phyloP scores from a whole-genome alignment of 169 alveolate species.

The Cryptosporidium xiaoi region DNA sequence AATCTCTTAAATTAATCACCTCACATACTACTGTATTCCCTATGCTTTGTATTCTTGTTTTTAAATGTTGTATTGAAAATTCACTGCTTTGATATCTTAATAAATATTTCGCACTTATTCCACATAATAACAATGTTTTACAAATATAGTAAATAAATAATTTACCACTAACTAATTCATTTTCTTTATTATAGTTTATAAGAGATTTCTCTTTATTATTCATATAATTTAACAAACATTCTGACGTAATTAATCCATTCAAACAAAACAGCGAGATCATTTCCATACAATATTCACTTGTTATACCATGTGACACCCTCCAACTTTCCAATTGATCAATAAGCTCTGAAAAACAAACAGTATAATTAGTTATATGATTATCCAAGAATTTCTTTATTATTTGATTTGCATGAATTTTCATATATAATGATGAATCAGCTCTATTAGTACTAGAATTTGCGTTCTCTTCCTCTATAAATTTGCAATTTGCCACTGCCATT shows the following conservation, averaged over 20 bases:
- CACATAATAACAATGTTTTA: constrained; percentile 9
- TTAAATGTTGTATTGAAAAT: constrained; percentile 23
- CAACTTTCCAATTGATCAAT: constrained; percentile 61
- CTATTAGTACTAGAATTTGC: not conserved
- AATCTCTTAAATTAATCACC: constrained; percentile 2
- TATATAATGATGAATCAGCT: not conserved
- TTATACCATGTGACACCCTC: constrained; percentile 44
- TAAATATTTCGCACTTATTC: constrained; percentile 17
- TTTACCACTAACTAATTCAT: not conserved
- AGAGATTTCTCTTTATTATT: not conserved
- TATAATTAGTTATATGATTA: constrained; percentile 35
- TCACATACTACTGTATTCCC: not conserved
- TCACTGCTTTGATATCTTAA: constrained; percentile 20
- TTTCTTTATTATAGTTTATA: not conserved
- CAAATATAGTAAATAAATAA: constrained; percentile 2
- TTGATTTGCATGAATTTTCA: not conserved
- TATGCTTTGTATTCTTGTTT: constrained; percentile 19
- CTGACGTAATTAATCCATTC: constrained; percentile 19
- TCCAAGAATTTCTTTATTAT: constrained; percentile 17
- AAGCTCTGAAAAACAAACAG: constrained; percentile 57
- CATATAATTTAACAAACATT: constrained; percentile 6
- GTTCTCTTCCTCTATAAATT: not conserved
- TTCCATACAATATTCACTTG: constrained; percentile 43
- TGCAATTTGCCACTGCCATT: constrained; percentile 15
- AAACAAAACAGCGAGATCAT: constrained; percentile 59